Conservation (phyloP, 2,329 filamentous ascomycete species). For the Talaromyces piceae region DNA sequence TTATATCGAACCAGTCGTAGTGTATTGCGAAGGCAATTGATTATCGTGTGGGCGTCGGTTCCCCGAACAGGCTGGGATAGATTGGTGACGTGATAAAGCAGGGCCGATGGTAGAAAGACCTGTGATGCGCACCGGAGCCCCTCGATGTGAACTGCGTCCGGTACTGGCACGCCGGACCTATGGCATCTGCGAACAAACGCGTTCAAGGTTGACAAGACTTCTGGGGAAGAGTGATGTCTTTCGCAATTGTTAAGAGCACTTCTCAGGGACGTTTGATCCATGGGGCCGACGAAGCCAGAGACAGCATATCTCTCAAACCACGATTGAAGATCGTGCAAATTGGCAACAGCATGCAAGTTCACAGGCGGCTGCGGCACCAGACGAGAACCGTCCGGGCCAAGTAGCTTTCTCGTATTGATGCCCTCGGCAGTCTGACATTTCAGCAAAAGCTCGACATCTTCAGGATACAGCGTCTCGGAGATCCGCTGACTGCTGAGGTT, state of each 20-base stretch:
- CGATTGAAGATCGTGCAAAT: constrained; percentile 14
- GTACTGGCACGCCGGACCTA: constrained; percentile 12
- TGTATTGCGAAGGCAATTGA: constrained; percentile 17
- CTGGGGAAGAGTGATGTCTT: constrained; percentile 19
- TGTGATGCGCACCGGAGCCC: constrained; percentile 26
- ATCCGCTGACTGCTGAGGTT: constrained; percentile 9
- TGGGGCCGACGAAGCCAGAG: not conserved
- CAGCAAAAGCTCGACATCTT: constrained; percentile 10
- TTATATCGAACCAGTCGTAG: constrained; percentile 18
- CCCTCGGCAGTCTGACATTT: not conserved
- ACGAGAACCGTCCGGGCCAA: not conserved
- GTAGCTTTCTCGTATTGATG: not conserved
- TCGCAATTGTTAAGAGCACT: constrained; percentile 19
- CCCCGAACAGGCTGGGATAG: constrained; percentile 12
- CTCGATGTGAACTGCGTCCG: constrained; percentile 13
- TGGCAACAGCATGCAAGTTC: not conserved
- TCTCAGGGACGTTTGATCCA: constrained; percentile 8
- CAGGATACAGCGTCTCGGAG: constrained; percentile 8
- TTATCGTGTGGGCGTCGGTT: constrained; percentile 14
- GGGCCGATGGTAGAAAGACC: constrained; percentile 21
- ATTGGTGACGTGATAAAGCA: constrained; percentile 20
- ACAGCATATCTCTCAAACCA: constrained; percentile 21
- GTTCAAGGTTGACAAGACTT: constrained; percentile 25
- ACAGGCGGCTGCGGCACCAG: not conserved
- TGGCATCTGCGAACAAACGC: constrained; percentile 22